These are phyloP conservation scores for Darksidea phi DNA, from an alignment of 495 filamentous ascomycete genomes.

Conservation along the genomic window DNA sequence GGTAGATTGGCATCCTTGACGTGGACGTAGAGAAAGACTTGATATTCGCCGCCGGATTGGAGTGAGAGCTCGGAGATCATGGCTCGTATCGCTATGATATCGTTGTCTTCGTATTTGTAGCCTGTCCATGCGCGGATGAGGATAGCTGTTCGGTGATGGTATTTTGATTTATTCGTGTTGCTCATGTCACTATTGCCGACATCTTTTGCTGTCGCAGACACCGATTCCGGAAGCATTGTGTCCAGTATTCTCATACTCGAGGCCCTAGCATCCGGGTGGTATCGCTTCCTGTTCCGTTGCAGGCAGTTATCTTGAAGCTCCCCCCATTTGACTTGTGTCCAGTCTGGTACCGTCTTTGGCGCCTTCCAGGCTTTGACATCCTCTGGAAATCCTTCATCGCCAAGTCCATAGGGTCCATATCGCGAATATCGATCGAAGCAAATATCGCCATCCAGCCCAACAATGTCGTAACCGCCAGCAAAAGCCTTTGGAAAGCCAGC, in stretches of 20 bases:
- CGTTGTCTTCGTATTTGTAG: slow-evolving; percentile 67
- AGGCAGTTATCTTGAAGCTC: slow-evolving; percentile 64
- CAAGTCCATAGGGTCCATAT: slow-evolving; percentile 54
- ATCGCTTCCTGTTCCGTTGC: slow-evolving; percentile 62
- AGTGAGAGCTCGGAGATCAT: slow-evolving; percentile 72
- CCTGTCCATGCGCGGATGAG: slow-evolving; percentile 67
- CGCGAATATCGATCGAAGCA: slow-evolving; percentile 58
- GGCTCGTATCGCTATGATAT: slow-evolving; percentile 68
- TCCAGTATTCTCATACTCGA: slow-evolving; percentile 9
- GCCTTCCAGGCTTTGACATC: slow-evolving; percentile 38
- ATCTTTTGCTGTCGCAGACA: slow-evolving; percentile 6
- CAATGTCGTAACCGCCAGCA: slow-evolving; percentile 52
- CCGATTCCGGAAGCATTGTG: slow-evolving; percentile 9
- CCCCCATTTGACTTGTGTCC: slow-evolving; percentile 70
- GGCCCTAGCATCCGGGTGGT: slow-evolving; percentile 37
- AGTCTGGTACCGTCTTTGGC: slow-evolving; percentile 50
- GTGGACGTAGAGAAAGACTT: slow-evolving; percentile 73
- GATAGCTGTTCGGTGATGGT: slow-evolving; percentile 61
- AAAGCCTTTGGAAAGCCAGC: slow-evolving; percentile 45
- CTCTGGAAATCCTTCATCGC: slow-evolving; percentile 47
- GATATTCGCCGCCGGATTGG: slow-evolving; percentile 71
- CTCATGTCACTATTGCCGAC: slow-evolving; percentile 15
- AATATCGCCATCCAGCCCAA: slow-evolving; percentile 49
- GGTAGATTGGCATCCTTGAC: slow-evolving; percentile 59
- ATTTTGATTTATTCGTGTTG: slow-evolving; percentile 7